phyloP scores from a whole-genome alignment of 108 stramenopile genomes.

The Mayamaea pseudoterrestris region DNA sequence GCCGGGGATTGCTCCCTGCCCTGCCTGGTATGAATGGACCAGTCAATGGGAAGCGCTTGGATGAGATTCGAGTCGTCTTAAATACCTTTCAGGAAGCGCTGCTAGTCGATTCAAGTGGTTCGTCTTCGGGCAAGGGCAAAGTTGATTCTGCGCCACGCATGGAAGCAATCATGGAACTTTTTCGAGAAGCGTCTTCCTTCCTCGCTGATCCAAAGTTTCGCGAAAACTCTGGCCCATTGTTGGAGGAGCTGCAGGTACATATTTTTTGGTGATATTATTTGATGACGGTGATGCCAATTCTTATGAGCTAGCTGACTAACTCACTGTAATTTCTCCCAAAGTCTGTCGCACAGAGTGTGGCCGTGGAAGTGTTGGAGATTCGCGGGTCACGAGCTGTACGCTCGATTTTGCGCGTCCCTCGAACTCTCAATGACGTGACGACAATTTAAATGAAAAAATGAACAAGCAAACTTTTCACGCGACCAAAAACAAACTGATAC shows the following conservation, averaged over 20 bases:
- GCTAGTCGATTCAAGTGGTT: not conserved
- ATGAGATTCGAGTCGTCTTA: constrained; percentile 47
- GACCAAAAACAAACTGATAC: not conserved
- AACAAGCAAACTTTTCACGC: not conserved
- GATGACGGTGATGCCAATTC: too few species aligned
- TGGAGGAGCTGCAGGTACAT: constrained; percentile 61
- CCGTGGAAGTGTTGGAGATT: constrained; percentile 79
- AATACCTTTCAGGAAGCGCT: constrained; percentile 62
- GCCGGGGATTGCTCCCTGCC: constrained; percentile 43
- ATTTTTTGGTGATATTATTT: too few species aligned
- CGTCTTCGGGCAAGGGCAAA: not conserved
- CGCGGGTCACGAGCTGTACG: constrained; percentile 66
- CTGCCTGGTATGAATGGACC: constrained; percentile 79
- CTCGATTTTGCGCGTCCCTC: constrained; percentile 33
- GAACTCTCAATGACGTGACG: not conserved
- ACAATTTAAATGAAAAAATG: not conserved
- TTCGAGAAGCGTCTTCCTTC: constrained; percentile 28
- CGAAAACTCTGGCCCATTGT: constrained; percentile 40
- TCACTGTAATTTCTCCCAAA: too few species aligned
- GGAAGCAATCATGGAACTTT: constrained; percentile 40
- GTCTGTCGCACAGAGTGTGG: constrained; percentile 68
- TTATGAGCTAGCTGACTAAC: too few species aligned
- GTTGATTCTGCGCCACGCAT: constrained; percentile 30
- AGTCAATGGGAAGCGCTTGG: constrained; percentile 60
- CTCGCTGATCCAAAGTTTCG: constrained; percentile 43